Base-by-base conservation (phyloP, 441 rosid species). In the Cnidoscolus chayamansa region DNA sequence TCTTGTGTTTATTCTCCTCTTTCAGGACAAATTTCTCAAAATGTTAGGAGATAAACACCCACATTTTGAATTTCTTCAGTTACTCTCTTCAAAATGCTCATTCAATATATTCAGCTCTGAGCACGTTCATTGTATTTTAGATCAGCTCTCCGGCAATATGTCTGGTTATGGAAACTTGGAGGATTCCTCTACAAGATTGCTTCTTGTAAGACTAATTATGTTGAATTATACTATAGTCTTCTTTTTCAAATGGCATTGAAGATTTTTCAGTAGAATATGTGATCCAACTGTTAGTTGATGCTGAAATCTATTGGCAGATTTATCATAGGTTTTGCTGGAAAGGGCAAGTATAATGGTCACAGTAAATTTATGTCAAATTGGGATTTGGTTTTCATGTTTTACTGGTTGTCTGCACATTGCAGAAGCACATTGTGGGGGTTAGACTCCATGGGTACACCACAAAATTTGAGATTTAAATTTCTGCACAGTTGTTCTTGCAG, bases 1-100 rank as follows among this genome's bases (percentile, higher is more conserved):
- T 55, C 71, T 60, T 65, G 35, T 68, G 62, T 37, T 19, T 65
- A 19, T 72, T 54, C 30, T 73, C 71, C 37, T 58, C 77, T 83
- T 83, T 71, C 89, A 94, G 99, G 96, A 89, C 75, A 81, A 84
- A 68, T 83, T 92, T 85, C 83, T 90, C 73, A 81, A 88, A 80
- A 81, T 64, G 81, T 76, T 90, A 13, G 92, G 93, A 75, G 84
- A 88, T 56, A 95, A 80, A 63, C 93, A 90, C 84, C 92, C 84
- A 12, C 85, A 82, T 69, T 80, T 74, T 65, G 95, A 95, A 65
- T 90, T 95, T 82, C 80, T 95, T 59, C 79, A 78, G 63, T 60
- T 79, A 30, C 90, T 95, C 58, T 84, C 90, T 72, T 82, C 88
- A 66, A 91, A 86, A 84, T 93, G 97, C 85, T 78, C 84, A 66